A percentile compares a stretch with the other conserved stretches of the same genome.
Conservation (phyloP, 164 flowering plant species). For the Annona squamosa region DNA sequence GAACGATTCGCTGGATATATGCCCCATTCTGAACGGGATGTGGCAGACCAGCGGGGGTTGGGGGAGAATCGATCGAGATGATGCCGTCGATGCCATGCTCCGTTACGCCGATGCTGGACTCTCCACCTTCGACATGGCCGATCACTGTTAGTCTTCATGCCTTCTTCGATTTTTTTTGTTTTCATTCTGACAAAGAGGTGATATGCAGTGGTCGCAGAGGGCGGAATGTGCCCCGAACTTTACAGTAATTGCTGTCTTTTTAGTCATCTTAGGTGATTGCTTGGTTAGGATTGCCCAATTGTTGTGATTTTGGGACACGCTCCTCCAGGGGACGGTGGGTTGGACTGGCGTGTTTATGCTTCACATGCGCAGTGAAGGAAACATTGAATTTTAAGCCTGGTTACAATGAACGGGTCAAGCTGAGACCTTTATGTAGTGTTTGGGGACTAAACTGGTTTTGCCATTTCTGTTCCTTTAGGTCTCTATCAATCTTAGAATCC, state of each 20-base stretch:
- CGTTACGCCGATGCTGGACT: constrained; percentile 76
- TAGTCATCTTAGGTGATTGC: neutral
- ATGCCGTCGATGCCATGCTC: constrained; percentile 90
- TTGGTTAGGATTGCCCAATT: neutral
- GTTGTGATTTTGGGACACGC: too few species aligned
- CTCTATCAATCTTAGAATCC: too few species aligned
- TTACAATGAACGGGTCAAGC: too few species aligned
- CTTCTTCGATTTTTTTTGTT: neutral
- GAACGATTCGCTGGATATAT: constrained; percentile 68
- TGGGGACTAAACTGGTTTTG: too few species aligned
- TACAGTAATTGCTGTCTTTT: too few species aligned
- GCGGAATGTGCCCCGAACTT: too few species aligned
- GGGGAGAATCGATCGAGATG: constrained; percentile 78
- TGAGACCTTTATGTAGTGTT: too few species aligned
- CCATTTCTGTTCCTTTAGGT: too few species aligned
- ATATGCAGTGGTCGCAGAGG: neutral
- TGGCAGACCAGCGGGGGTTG: constrained; percentile 98
- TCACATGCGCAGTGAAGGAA: too few species aligned
- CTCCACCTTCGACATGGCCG: constrained; percentile 94
- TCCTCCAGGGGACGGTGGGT: too few species aligned
- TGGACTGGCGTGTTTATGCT: too few species aligned
- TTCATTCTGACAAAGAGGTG: neutral
- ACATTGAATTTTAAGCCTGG: too few species aligned
- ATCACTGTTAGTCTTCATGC: constrained; percentile 44
- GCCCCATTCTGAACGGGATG: constrained; percentile 84